A percentile compares a stretch with the other conserved stretches of the same genome.
Evolutionary conservation across 352 stramenopile species (phyloP).

Genomic region (Halophytophthora polymorphica): DNA sequence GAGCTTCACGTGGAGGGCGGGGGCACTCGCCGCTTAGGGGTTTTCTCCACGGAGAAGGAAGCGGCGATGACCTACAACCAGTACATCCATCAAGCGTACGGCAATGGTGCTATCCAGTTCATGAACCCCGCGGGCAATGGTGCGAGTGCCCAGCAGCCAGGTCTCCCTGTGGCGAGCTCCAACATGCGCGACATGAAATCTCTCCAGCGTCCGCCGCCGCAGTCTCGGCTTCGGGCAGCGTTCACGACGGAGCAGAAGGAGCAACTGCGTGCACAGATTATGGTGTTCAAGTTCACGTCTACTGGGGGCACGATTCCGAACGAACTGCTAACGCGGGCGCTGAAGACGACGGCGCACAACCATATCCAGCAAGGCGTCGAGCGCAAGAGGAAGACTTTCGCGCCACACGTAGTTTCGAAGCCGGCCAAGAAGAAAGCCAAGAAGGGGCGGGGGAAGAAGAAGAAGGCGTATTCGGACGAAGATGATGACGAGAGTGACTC

Average conservation of each 20-base stretch:
- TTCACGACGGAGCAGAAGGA: constrained; percentile 87
- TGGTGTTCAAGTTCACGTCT: constrained; percentile 90
- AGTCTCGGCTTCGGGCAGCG: constrained; percentile 43
- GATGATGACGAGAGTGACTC: constrained; percentile 74
- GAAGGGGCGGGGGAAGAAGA: constrained; percentile 54
- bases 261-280: constrained; percentile 86
- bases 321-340: constrained; percentile 63
- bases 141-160: constrained; percentile 13
- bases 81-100: constrained; percentile 85
- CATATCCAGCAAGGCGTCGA: constrained; percentile 53
- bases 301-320: constrained; percentile 75
- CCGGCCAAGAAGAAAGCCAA: constrained; percentile 71
- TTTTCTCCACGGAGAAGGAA: constrained; percentile 69
- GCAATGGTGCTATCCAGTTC: constrained; percentile 71
- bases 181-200: constrained; percentile 57
- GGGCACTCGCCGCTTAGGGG: constrained; percentile 73
- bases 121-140: constrained; percentile 67
- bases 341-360: constrained; percentile 63
- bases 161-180: constrained; percentile 48
- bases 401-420: constrained; percentile 49
- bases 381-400: constrained; percentile 75
- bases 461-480: constrained; percentile 68
- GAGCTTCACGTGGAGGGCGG: constrained; percentile 82
- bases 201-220: constrained; percentile 38
- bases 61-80: constrained; percentile 83